phyloP scores from a whole-genome alignment of 495 filamentous ascomycete genomes.

The Hypoxylon crocopeplum region DNA sequence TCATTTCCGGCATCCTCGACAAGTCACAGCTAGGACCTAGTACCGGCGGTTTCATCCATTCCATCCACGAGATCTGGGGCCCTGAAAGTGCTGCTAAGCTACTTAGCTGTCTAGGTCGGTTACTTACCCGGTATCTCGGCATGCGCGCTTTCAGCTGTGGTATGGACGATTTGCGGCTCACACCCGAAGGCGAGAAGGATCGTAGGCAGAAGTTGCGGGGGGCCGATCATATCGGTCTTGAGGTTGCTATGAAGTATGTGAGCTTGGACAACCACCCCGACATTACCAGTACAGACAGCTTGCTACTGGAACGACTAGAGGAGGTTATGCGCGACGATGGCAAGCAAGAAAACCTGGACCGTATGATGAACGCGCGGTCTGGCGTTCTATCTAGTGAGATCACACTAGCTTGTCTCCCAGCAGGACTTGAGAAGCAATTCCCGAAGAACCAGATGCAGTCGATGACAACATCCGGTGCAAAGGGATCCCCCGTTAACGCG shows the following conservation, averaged over 20 bases:
- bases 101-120: conserved; percentile 84
- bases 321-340: conserved; percentile 88
- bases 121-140: conserved; percentile 87
- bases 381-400: conserved; percentile 77
- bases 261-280: conserved; percentile 72
- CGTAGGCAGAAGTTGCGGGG: conserved; percentile 73
- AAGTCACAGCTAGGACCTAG: conserved; percentile 93
- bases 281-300: conserved; percentile 64
- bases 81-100: conserved; percentile 83
- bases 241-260: conserved; percentile 90
- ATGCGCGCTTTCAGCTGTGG: conserved; percentile 97
- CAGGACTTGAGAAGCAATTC: conserved; percentile 86
- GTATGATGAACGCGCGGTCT: conserved; percentile 77
- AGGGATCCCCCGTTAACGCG: conserved; percentile 91
- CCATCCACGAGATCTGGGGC: conserved; percentile 92
- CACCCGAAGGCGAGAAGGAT: conserved; percentile 74
- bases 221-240: conserved; percentile 75
- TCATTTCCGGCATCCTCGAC: conserved; percentile 90
- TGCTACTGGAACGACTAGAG: conserved; percentile 79
- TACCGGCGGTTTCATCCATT: conserved; percentile 86
- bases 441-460: conserved; percentile 98
- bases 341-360: conserved; percentile 87
- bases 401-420: conserved; percentile 78
- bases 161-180: conserved; percentile 93
- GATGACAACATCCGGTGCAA: conserved; percentile 97